Evolutionary conservation across 1,139 yeast species (phyloP).

Genomic region (Saccharomyces uvarum): DNA sequence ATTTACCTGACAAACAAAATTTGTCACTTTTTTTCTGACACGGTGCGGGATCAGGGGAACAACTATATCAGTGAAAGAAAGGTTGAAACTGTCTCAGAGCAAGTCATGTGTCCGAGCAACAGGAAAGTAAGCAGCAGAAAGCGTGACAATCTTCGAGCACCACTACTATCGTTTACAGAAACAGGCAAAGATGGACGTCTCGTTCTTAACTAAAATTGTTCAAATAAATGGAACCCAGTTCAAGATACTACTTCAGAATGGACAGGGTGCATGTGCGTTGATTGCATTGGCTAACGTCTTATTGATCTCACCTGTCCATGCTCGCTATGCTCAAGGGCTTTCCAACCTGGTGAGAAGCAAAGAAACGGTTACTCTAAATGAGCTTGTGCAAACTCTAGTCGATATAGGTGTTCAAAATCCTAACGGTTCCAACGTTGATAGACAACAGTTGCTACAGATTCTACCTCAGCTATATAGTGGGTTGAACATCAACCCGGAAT

Average conservation of each 20-base stretch:
- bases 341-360: slow-evolving; percentile 25
- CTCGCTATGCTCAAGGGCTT: slow-evolving; percentile 23
- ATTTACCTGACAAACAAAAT: neutral
- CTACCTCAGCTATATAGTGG: slow-evolving; percentile 68
- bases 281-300: slow-evolving; percentile 73
- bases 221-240: slow-evolving; percentile 32
- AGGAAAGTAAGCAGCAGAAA: neutral
- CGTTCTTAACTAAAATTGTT: slow-evolving; percentile 29
- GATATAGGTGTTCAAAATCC: slow-evolving; percentile 35
- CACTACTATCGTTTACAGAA: neutral
- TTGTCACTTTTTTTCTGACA: neutral
- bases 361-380: slow-evolving; percentile 26
- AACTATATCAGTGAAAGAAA: neutral
- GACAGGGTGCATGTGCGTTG: slow-evolving; percentile 84
- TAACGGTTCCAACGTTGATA: slow-evolving; percentile 16
- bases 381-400: slow-evolving; percentile 41
- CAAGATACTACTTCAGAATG: slow-evolving; percentile 70
- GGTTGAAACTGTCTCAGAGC: neutral
- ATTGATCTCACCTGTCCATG: slow-evolving; percentile 40
- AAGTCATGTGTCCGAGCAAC: neutral
- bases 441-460: slow-evolving; percentile 31
- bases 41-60: neutral
- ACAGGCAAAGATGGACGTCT: neutral
- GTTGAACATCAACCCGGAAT: slow-evolving; percentile 60
- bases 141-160: neutral